A percentile compares a stretch with the other conserved stretches of the same genome.
These are phyloP conservation scores for Tritrichomonas foetus DNA, from an alignment of 208 protist genomes.

Conservation along the genomic window DNA sequence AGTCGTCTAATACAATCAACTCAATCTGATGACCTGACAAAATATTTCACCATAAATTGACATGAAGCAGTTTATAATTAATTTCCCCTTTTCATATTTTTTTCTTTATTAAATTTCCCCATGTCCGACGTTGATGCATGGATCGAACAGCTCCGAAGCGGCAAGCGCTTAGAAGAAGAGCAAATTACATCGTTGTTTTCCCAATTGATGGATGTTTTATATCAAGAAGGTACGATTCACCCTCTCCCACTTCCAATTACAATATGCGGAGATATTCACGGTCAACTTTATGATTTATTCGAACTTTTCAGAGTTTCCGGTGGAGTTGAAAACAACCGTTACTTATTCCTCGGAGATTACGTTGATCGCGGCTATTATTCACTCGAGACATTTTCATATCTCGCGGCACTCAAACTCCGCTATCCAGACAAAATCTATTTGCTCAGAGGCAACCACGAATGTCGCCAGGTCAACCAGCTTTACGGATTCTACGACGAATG, in stretches of 20 bases:
- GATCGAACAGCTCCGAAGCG: background rate
- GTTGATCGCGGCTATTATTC: slow-evolving; percentile 40
- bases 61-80: no score
- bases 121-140: background rate
- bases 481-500: slow-evolving; percentile 83
- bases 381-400: slow-evolving; percentile 29
- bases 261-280: slow-evolving; percentile 41
- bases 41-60: no score
- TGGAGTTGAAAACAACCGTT: background rate
- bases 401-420: background rate
- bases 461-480: slow-evolving; percentile 79
- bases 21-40: no score
- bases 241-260: slow-evolving; percentile 3
- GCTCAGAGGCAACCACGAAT: slow-evolving; percentile 83
- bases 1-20: no score
- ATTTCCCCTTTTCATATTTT: no score
- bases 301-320: slow-evolving; percentile 33
- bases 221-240: slow-evolving; percentile 33
- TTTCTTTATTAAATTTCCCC: no score
- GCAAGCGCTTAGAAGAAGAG: background rate
- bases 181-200: background rate
- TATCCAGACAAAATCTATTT: slow-evolving; percentile 77
- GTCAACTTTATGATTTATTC: slow-evolving; percentile 42
- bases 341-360: slow-evolving; percentile 39
- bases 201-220: background rate